These are phyloP conservation scores for Vaccinium myrtillus DNA, from an alignment of 148 eudicot species.

Conservation along the genomic window DNA sequence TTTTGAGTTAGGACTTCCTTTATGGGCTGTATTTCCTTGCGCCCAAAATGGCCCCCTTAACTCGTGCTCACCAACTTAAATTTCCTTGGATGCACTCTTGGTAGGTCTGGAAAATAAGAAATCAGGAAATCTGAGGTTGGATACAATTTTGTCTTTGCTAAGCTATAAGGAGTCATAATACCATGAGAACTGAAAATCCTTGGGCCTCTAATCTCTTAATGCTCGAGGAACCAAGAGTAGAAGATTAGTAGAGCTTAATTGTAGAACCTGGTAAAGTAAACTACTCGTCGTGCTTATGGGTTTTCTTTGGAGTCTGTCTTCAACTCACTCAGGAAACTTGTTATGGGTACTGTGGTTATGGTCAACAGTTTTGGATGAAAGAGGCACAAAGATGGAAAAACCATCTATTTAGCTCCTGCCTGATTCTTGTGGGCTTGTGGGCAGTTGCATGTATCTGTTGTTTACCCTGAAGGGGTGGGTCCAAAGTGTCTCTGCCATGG, in stretches of 20 bases:
- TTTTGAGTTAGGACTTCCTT: not conserved
- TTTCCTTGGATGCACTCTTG: not conserved
- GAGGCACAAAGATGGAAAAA: not conserved
- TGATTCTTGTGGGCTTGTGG: not conserved
- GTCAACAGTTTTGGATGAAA: not conserved
- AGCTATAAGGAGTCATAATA: not conserved
- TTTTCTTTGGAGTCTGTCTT: constrained; percentile 8
- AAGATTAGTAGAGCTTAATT: not conserved
- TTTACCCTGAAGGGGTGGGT: not conserved
- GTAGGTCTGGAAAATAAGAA: not conserved
- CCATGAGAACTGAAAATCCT: not conserved
- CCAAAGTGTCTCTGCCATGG: not conserved
- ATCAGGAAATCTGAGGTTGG: not conserved
- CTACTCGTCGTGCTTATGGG: not conserved
- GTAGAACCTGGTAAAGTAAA: not conserved
- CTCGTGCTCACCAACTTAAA: not conserved
- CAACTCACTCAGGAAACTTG: not conserved
- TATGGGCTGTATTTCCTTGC: not conserved
- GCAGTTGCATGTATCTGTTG: not conserved
- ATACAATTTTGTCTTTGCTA: not conserved
- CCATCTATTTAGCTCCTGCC: not conserved
- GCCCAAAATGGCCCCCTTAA: not conserved
- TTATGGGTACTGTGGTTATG: not conserved
- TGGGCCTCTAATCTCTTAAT: not conserved
- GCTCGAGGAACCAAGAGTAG: not conserved